Percentiles rank a stretch among this genome's conserved stretches.
Evolutionary conservation across 176 grass and related monocot genomes (phyloP).

Genomic region (Oropetium thomaeum): DNA sequence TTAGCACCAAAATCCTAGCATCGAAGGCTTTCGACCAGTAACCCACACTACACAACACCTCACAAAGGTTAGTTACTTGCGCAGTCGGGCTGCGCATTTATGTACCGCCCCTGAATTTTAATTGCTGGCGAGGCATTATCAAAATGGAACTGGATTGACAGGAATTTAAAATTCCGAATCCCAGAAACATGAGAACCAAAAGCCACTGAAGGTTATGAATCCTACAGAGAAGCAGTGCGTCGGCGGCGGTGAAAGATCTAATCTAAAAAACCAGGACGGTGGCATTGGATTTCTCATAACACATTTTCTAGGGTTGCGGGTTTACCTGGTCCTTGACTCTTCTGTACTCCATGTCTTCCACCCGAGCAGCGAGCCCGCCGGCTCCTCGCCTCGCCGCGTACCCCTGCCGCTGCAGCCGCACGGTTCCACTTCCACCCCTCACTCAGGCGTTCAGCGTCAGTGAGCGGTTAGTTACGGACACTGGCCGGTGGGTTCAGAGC

Average conservation of each 20-base stretch:
- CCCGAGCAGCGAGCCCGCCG: neutral
- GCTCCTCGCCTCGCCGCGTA: neutral
- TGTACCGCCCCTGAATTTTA: neutral
- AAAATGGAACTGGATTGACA: neutral
- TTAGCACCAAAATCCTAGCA: neutral
- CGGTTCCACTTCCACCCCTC: too few relatives aligned
- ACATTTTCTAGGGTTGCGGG: neutral
- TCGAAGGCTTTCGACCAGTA: neutral
- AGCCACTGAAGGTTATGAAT: neutral
- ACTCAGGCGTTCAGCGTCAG: neutral
- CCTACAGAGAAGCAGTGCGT: neutral
- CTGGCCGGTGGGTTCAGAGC: neutral
- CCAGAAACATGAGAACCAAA: neutral
- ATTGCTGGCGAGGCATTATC: neutral
- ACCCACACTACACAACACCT: neutral
- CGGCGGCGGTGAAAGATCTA: slow-evolving; percentile 15
- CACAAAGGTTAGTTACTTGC: neutral
- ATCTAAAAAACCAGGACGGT: neutral
- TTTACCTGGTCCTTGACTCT: slow-evolving; percentile 61
- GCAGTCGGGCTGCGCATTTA: neutral
- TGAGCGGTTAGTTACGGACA: neutral
- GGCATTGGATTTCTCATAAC: neutral
- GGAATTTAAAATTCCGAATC: neutral
- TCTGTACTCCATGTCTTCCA: slow-evolving; percentile 52
- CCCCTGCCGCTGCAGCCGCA: neutral